A percentile compares a stretch with the other conserved stretches of the same genome.
Conservation (phyloP, 2,329 filamentous ascomycete genomes). For the Cephalotrichum gorgonifer region DNA sequence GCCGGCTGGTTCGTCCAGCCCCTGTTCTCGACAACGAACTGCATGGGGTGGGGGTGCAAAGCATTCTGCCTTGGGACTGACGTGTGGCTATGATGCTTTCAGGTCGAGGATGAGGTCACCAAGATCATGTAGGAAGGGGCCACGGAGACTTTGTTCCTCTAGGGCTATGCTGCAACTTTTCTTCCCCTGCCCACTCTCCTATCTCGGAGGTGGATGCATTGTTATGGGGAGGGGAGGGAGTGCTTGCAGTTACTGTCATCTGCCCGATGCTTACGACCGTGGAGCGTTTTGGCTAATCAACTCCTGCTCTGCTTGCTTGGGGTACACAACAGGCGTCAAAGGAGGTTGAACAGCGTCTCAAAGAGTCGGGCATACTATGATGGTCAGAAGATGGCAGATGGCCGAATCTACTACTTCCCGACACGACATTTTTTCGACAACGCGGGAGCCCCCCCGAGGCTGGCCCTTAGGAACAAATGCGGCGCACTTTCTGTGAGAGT, state of each 20-base stretch:
- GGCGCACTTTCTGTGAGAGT: neutral
- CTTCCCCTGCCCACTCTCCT: neutral
- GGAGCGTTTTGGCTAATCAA: constrained; percentile 7
- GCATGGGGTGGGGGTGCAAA: constrained; percentile 32
- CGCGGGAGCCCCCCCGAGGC: neutral
- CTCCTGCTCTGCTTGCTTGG: neutral
- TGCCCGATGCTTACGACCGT: neutral
- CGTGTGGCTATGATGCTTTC: constrained; percentile 25
- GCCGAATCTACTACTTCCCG: neutral
- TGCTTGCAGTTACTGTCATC: neutral
- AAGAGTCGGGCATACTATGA: constrained; percentile 29
- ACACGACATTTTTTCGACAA: neutral
- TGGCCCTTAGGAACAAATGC: neutral
- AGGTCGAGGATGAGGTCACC: constrained; percentile 84
- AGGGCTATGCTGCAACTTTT: neutral
- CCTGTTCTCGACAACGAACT: constrained; percentile 19
- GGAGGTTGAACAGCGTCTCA: constrained; percentile 24
- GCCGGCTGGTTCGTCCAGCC: neutral
- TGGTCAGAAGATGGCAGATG: no score
- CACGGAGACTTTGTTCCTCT: neutral
- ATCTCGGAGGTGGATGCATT: neutral
- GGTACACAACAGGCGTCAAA: constrained; percentile 11
- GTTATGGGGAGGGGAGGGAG: neutral
- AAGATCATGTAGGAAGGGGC: constrained; percentile 65
- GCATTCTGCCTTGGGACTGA: constrained; percentile 4